A percentile compares a stretch with the other conserved stretches of the same genome.
phyloP scores from a whole-genome alignment of 305 asterid genomes.

The Lippia alba region DNA sequence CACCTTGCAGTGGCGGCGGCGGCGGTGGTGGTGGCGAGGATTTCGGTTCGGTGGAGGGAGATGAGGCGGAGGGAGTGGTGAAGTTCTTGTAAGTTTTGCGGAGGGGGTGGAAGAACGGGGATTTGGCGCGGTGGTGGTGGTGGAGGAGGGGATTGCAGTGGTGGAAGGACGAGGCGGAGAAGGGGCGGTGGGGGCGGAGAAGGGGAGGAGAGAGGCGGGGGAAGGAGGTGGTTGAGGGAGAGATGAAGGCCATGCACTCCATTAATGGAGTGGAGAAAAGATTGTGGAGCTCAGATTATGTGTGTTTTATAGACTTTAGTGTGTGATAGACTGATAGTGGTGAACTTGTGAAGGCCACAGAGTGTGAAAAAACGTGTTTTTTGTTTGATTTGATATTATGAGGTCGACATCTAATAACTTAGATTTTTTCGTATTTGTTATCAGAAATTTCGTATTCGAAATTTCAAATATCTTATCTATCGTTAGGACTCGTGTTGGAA shows the following conservation, averaged over 20 bases:
- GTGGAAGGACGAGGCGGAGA: slow-evolving; percentile 42
- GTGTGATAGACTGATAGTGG: too few species aligned
- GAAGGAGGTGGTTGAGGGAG: slow-evolving; percentile 29
- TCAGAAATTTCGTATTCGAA: neutral
- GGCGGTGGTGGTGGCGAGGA: slow-evolving; percentile 14
- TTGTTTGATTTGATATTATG: neutral
- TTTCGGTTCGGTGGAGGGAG: slow-evolving; percentile 18
- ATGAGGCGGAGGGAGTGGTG: neutral
- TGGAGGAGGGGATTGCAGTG: slow-evolving; percentile 26
- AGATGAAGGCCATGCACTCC: slow-evolving; percentile 59
- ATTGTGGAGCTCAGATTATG: slow-evolving; percentile 19
- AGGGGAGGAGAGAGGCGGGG: slow-evolving; percentile 23
- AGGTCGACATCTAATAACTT: neutral
- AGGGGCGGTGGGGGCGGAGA: slow-evolving; percentile 46
- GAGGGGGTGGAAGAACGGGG: slow-evolving; percentile 28
- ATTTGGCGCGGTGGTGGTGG: slow-evolving; percentile 29
- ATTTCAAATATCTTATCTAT: too few species aligned
- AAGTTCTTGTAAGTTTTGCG: slow-evolving; percentile 18
- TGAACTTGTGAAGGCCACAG: neutral
- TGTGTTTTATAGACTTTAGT: too few species aligned
- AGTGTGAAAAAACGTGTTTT: neutral
- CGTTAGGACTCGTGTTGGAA: too few species aligned
- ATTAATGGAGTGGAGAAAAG: slow-evolving; percentile 33
- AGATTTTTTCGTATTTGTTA: neutral
- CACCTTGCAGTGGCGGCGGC: slow-evolving; percentile 47